Base-by-base conservation (phyloP, 1,139 yeast genomes). In the Diutina ranongensis region DNA sequence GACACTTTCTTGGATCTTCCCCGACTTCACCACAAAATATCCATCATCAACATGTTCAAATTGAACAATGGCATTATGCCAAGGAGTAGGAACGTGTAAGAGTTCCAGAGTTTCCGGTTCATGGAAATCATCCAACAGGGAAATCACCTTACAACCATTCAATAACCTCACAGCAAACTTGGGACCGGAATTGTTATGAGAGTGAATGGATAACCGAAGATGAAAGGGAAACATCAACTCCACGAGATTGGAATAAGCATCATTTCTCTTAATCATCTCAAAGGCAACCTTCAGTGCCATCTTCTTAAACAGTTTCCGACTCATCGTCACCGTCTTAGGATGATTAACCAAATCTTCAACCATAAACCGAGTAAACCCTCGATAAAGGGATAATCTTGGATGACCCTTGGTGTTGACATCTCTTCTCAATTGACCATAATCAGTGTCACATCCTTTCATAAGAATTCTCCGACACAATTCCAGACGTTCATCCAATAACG, bases 21-120 rank as follows among this genome's bases (percentile, higher is more conserved):
- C 16, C 3, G 31, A n/a, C 12, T 38, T 38, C 2, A 38, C 42
- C 20, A 38, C 42, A 16, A 8, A 38, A 15, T 21, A 38, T 25
- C 10, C 28, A 10, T 10, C 10, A 9, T 31, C 13, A 4, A 10
- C 34, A 7, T 25, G 32, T 13, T 47, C 49, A 45, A 74, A 60
- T 45, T 67, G 66, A 28, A 74, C 72, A 19, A 77, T 70, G 46
- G 77, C 64, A 54, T 78, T 78, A 57, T 77, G 83, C 83, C 83
- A 78, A 38, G 83, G 83, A 0, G 83, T 77, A 42, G 83, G 83
- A 49, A 78, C 76, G 54, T 78, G 83, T 49, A 78, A 65, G 50
- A 74, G 62, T 51, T 65, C 60, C 22, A 62, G 74, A 31, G 58
- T 63, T 27, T 58, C 54, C n/a, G 60, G 61, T 34, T 61, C 61